Base-by-base conservation (phyloP, 1,139 yeast genomes). In the Hansenula sp. region DNA sequence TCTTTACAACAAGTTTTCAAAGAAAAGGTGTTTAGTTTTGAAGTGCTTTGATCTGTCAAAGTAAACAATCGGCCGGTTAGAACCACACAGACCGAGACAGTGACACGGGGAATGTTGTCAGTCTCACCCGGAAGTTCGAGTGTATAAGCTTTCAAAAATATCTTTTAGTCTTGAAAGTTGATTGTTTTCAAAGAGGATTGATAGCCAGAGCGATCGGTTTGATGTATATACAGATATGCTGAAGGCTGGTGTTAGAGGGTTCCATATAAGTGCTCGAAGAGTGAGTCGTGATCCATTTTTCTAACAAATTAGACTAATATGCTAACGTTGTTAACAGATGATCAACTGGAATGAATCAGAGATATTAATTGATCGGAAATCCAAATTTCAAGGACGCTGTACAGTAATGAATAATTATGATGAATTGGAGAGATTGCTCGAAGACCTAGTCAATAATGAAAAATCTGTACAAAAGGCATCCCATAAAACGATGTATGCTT, bases 401-500 rank as follows among this genome's bases (percentile, higher is more conserved):
- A 70, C 72, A 1, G 52, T 61, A 0, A 50, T 84, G 1, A 41
- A 47, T 0, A 53, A 62, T 31, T 58, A 67, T 10, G 50, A 59
- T 0, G 77, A 79, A 3, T 68, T 81, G 0, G 65, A 71, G 0
- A 40, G 34, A 0, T 57, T 76, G 1, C 53, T 81, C 4, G 48
- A 58, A 10, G 61, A 67, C 34, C 63, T 84, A 21, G 49, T 70
- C 7, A 58, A 68, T 10, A 60, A 64, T 39, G 76, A 77, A 48
- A 72, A 72, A 42, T 61, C 70, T 2, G 54, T 76, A 0, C 63
- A 65, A 28, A 73, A 72, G 44, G 83, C 91, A 0, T 65, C 81
- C 8, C 93, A 84, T 60, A 85, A 82, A 6, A 74, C 75, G 43
- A 84, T 84, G 68, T 69, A 72, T 46, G 91, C 90, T 0, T 84